A percentile compares a stretch with the other conserved stretches of the same genome.
Evolutionary conservation across 2,329 filamentous ascomycete genomes (phyloP).

Genomic region (Pseudogymnoascus sp.): DNA sequence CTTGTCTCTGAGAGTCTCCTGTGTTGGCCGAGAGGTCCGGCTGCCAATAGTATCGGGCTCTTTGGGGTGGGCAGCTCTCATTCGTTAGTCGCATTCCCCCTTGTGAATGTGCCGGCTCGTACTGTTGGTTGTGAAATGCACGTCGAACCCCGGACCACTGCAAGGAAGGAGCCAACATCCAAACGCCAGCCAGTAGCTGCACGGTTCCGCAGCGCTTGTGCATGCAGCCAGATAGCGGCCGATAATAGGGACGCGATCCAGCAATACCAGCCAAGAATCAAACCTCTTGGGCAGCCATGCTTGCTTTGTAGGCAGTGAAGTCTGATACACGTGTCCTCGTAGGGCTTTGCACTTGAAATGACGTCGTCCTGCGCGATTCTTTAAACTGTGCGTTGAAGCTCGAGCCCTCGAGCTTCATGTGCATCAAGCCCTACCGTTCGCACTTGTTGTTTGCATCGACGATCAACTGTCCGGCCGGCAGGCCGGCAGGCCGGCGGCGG

Average conservation of each 20-base stretch:
- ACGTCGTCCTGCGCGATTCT: background rate
- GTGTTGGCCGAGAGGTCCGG: conserved; percentile 5
- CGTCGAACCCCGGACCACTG: background rate
- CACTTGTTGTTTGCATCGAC: conserved; percentile 7
- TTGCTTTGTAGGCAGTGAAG: background rate
- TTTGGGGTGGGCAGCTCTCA: background rate
- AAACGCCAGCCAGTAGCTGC: conserved; percentile 4
- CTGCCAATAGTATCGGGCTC: background rate
- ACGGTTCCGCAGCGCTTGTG: background rate
- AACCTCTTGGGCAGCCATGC: conserved; percentile 6
- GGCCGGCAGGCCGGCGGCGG: background rate
- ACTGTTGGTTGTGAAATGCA: conserved; percentile 8
- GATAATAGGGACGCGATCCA: background rate
- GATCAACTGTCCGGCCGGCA: background rate
- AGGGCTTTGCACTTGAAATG: background rate
- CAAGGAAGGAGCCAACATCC: conserved; percentile 3
- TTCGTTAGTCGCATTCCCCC: background rate
- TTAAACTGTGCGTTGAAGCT: conserved; percentile 8
- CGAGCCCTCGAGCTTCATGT: background rate
- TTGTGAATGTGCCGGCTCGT: background rate
- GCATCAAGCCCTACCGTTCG: conserved; percentile 5
- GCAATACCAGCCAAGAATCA: background rate
- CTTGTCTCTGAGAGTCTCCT: background rate
- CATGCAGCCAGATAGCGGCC: conserved; percentile 8
- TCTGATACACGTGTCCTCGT: conserved; percentile 6